A percentile compares a stretch with the other conserved stretches of the same genome.
phyloP scores from a whole-genome alignment of 2,329 filamentous ascomycete genomes.

The Waltergamsia citrina region DNA sequence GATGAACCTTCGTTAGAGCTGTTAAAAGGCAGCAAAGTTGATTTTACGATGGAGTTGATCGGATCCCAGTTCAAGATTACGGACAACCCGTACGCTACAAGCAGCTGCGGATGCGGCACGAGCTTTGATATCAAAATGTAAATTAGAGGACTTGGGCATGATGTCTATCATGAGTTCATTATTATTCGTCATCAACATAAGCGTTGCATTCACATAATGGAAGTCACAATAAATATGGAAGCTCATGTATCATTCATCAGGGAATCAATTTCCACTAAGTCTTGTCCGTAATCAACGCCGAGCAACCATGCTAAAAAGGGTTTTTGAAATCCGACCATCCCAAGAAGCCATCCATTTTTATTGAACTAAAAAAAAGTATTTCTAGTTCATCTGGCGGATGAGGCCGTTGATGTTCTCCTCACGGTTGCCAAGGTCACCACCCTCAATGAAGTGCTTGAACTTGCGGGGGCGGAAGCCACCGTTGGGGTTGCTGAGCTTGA shows the following conservation, averaged over 20 bases:
- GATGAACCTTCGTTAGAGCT: slow-evolving; percentile 82
- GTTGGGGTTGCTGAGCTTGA: slow-evolving; percentile 98
- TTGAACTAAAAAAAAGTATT: slow-evolving; percentile 11
- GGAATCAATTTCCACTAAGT: slow-evolving; percentile 26
- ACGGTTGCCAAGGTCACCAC: slow-evolving; percentile 96
- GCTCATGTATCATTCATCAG: slow-evolving; percentile 30
- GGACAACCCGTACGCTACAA: slow-evolving; percentile 84
- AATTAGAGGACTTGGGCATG: background rate
- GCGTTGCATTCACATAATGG: slow-evolving; percentile 1
- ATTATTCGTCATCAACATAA: background rate
- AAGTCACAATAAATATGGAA: slow-evolving; percentile 13
- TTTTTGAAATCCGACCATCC: slow-evolving; percentile 12
- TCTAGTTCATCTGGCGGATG: slow-evolving; percentile 99
- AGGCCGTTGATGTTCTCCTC: slow-evolving; percentile 97
- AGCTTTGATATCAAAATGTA: slow-evolving; percentile 87
- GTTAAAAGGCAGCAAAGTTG: slow-evolving; percentile 86
- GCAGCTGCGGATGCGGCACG: slow-evolving; percentile 93
- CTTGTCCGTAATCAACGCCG: slow-evolving; percentile 30
- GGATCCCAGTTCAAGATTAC: slow-evolving; percentile 86
- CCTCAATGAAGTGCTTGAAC: slow-evolving; percentile 99
- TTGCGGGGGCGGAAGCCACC: slow-evolving; percentile 94
- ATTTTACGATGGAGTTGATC: slow-evolving; percentile 94
- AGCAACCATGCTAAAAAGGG: slow-evolving; percentile 23
- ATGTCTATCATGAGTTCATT: background rate
- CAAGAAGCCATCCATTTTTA: slow-evolving; percentile 13